Percentiles rank a stretch among this genome's conserved stretches.
Evolutionary conservation across 2,329 filamentous ascomycete species (phyloP).

Genomic region (Cercospora sp.): DNA sequence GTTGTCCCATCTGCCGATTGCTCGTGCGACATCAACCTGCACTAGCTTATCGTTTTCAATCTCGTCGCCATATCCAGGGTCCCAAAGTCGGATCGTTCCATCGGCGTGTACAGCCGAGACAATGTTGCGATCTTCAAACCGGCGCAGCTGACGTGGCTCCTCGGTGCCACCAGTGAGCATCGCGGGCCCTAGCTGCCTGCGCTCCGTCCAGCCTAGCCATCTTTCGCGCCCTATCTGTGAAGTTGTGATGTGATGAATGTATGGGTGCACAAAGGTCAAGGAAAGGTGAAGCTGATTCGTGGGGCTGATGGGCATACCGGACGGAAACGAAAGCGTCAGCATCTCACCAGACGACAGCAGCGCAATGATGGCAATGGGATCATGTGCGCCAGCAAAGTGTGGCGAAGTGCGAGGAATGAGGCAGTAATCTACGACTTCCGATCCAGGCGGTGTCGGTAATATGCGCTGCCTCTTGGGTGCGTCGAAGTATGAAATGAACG

Average conservation of each 20-base stretch:
- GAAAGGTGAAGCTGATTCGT: constrained; percentile 91
- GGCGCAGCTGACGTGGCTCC: constrained; percentile 66
- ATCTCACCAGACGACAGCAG: constrained; percentile 84
- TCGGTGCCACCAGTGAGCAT: constrained; percentile 79
- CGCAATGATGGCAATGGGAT: constrained; percentile 81
- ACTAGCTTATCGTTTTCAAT: constrained; percentile 81
- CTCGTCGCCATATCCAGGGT: constrained; percentile 86
- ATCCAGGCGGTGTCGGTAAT: constrained; percentile 73
- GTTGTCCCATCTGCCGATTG: constrained; percentile 74
- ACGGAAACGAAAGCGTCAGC: constrained; percentile 87
- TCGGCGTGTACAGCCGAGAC: constrained; percentile 87
- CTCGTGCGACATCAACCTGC: constrained; percentile 82
- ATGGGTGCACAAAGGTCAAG: constrained; percentile 85
- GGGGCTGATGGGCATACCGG: constrained; percentile 83
- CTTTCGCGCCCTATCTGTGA: constrained; percentile 72
- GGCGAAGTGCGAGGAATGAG: constrained; percentile 80
- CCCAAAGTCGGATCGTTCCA: constrained; percentile 89
- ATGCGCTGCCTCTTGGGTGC: constrained; percentile 70
- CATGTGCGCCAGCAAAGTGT: constrained; percentile 82
- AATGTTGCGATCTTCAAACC: constrained; percentile 80
- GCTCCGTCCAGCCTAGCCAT: constrained; percentile 92
- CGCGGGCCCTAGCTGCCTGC: constrained; percentile 72
- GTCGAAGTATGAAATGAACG: constrained; percentile 74
- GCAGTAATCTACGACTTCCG: constrained; percentile 77
- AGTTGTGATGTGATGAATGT: constrained; percentile 72